Percentiles rank a stretch among this genome's conserved stretches.
phyloP scores from a whole-genome alignment of 495 filamentous ascomycete species.

The Cercophora samala region DNA sequence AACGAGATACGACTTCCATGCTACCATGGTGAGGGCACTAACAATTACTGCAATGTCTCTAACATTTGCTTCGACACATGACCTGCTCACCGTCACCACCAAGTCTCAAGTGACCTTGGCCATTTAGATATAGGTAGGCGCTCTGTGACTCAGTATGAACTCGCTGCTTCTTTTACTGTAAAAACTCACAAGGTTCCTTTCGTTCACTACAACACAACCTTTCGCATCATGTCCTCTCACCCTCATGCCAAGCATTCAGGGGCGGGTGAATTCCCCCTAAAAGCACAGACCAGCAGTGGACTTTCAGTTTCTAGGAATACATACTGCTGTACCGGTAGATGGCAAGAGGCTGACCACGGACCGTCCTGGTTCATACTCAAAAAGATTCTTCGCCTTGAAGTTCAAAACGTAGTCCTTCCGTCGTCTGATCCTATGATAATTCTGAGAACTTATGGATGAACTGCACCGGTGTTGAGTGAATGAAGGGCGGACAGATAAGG shows the following conservation, averaged over 20 bases:
- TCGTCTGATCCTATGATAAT: no score
- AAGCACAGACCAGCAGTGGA: background rate
- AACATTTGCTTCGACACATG: background rate
- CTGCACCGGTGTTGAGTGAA: no score
- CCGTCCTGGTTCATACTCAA: no score
- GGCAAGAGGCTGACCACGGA: no score
- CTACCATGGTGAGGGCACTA: background rate
- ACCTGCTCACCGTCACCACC: background rate
- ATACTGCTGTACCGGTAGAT: no score
- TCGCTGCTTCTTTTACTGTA: background rate
- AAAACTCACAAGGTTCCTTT: background rate
- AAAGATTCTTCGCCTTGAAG: no score
- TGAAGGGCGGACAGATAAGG: no score
- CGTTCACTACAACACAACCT: background rate
- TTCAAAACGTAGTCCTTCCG: no score
- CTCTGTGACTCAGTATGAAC: background rate
- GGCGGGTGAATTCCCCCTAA: background rate
- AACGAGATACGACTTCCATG: background rate
- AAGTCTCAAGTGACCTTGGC: background rate
- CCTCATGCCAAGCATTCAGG: background rate
- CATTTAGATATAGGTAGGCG: background rate
- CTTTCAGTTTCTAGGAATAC: no score
- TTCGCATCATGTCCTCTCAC: background rate
- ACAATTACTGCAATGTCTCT: background rate
- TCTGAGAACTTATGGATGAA: no score